Evolutionary conservation across 2,329 filamentous ascomycete species (phyloP).

Genomic region (Emergomyces africanus): DNA sequence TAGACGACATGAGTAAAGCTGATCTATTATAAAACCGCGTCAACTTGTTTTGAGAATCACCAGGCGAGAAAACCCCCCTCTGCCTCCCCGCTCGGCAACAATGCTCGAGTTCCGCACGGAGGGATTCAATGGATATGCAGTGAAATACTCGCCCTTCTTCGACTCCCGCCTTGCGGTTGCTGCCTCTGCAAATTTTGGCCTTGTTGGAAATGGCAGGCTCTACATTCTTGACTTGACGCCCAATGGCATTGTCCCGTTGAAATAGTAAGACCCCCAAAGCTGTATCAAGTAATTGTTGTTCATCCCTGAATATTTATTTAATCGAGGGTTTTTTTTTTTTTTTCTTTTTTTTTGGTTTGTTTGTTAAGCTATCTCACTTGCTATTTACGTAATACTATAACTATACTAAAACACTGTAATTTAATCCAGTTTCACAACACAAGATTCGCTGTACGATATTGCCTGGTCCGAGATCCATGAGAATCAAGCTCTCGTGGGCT

Average conservation of each 20-base stretch:
- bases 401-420: slow-evolving; percentile 1
- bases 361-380: background rate
- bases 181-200: slow-evolving; percentile 85
- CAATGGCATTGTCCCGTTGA: slow-evolving; percentile 71
- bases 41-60: background rate
- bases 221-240: slow-evolving; percentile 74
- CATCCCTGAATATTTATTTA: background rate
- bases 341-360: too few species aligned
- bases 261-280: slow-evolving; percentile 46
- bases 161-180: slow-evolving; percentile 88
- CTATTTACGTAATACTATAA: background rate
- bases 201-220: slow-evolving; percentile 87
- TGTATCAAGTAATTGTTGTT: background rate
- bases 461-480: slow-evolving; percentile 95
- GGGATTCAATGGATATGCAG: slow-evolving; percentile 90
- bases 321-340: background rate
- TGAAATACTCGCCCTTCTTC: slow-evolving; percentile 98
- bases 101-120: slow-evolving; percentile 94
- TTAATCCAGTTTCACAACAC: slow-evolving; percentile 68
- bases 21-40: background rate
- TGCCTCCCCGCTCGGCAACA: slow-evolving; percentile 14
- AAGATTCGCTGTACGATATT: slow-evolving; percentile 90
- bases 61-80: background rate
- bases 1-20: background rate
- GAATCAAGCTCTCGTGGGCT: slow-evolving; percentile 79